A percentile compares a stretch with the other conserved stretches of the same genome.
These are phyloP conservation scores for Earliella scabrosa DNA, from an alignment of 1,284 basidiomycete genomes.

Conservation along the genomic window DNA sequence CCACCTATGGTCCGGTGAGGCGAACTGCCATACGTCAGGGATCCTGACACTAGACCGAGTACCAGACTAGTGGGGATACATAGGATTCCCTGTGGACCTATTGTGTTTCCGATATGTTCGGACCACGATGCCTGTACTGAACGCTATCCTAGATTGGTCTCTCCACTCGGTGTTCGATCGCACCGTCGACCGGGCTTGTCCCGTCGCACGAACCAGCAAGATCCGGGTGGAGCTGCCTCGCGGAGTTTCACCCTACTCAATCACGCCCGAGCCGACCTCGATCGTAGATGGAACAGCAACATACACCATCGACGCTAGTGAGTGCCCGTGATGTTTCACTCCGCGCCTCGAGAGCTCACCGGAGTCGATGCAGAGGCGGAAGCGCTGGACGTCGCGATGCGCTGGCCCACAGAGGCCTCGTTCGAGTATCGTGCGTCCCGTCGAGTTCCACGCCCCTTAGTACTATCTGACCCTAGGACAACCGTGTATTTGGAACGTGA, in stretches of 20 bases:
- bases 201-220: constrained; percentile 58
- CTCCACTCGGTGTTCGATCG: constrained; percentile 77
- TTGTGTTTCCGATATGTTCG: constrained; percentile 8
- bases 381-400: constrained; percentile 56
- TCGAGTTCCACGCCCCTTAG: background rate
- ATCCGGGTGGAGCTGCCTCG: constrained; percentile 54
- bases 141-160: constrained; percentile 68
- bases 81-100: no score
- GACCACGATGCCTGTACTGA: constrained; percentile 6
- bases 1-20: background rate
- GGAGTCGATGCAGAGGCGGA: constrained; percentile 18
- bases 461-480: constrained; percentile 1
- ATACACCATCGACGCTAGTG: constrained; percentile 57
- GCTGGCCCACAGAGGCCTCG: constrained; percentile 52
- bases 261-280: constrained; percentile 53
- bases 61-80: no score
- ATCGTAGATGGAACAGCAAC: constrained; percentile 39
- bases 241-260: constrained; percentile 40
- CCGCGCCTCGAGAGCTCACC: background rate
- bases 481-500: constrained; percentile 24
- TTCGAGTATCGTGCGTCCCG: constrained; percentile 61
- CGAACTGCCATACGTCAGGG: background rate
- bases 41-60: background rate
- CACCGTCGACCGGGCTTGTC: constrained; percentile 62
- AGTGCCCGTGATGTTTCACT: constrained; percentile 19